These are phyloP conservation scores for Fallopia convolvulus DNA, from an alignment of 148 eudicot genomes.

Conservation along the genomic window DNA sequence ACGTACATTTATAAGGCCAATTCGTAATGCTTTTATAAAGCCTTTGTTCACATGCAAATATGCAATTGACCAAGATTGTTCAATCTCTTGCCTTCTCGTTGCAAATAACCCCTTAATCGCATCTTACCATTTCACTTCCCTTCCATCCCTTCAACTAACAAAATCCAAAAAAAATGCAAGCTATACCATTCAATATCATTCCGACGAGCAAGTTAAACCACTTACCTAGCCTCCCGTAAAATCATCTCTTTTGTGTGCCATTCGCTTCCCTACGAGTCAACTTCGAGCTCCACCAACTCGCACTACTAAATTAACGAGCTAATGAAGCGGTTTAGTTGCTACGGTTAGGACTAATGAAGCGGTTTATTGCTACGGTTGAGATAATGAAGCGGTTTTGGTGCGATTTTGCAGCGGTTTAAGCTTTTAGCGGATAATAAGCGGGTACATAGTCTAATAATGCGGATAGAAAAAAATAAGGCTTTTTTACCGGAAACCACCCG, in stretches of 20 bases:
- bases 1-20: background rate
- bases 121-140: too few relatives aligned
- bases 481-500: too few relatives aligned
- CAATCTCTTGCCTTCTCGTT: background rate
- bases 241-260: background rate
- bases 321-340: too few relatives aligned
- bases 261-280: background rate
- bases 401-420: too few relatives aligned
- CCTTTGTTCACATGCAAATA: background rate
- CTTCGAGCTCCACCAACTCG: background rate
- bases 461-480: too few relatives aligned
- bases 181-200: background rate
- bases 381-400: too few relatives aligned
- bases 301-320: too few relatives aligned
- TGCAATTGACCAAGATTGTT: background rate
- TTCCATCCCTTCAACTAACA: background rate
- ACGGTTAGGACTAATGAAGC: too few relatives aligned
- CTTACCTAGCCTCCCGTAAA: background rate
- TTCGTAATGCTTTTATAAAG: background rate
- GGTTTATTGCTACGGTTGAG: too few relatives aligned
- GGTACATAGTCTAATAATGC: too few relatives aligned
- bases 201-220: background rate
- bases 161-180: background rate
- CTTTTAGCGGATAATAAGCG: too few relatives aligned
- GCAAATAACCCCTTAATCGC: background rate